Evolutionary conservation across 2,329 filamentous ascomycete species (phyloP), one percentile per base, ranked within the genome.

Genomic region (Colletotrichum caudatum): DNA sequence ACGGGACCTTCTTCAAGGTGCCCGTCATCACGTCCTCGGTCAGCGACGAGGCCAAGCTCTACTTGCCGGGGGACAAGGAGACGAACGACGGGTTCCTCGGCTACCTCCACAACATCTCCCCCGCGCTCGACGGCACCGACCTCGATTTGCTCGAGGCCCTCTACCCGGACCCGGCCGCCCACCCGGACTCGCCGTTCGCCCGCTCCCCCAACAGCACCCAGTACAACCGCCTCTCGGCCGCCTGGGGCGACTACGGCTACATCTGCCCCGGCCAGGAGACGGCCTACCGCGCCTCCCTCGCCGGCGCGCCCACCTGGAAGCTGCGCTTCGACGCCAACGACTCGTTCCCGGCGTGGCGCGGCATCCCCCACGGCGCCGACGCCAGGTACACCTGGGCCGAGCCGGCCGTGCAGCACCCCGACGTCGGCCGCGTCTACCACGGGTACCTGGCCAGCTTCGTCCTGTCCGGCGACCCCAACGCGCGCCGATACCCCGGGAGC

Each of bases 401-500:
- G 35, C 76, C 79, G 0, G 74, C 71, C 2, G 75, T 78, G 0
- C 81, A 81, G 69, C 77, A 80, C 23, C 81, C 81, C 0, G 80
- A 81, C 23, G 75, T 82, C n/a, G 77, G 80, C 66, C 78, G 78
- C 26, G 29, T 80, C 0, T 82, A 81, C 44, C 82, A 83, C 46
- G 79, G 74, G 0, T 95, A 94, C 79, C 94, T 94, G 77, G 84
- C 91, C 76, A 90, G 88, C 62, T 96, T 95, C 77, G 77, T 94
- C 9, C 87, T 93, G 78, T 88, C 90, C 51, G 80, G 91, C 56
- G 89, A 95, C 77, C 93, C 93, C 0, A 95, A 95, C 76, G 80
- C 83, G 35, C 81, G 77, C 8, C 62, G 75, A 4, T 68, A 59
- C 46, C 23, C 61, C 2, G 74, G 74, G 1, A 73, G 66, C 46